These are phyloP conservation scores for Infundibulicybe gibba DNA, from an alignment of 768 basidiomycete genomes.

Conservation along the genomic window DNA sequence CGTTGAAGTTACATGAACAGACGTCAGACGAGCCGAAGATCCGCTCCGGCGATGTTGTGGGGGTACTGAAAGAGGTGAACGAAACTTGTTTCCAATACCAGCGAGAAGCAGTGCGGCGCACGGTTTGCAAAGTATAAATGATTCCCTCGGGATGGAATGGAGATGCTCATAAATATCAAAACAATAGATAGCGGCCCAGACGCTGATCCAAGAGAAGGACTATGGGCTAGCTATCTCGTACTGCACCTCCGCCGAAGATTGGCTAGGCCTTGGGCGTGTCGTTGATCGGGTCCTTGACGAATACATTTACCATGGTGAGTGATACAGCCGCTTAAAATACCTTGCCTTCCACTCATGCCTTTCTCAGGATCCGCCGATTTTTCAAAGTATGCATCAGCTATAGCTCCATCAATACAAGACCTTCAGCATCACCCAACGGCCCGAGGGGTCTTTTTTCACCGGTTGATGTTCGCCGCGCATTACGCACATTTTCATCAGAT, in stretches of 20 bases:
- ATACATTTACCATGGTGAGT: constrained; percentile 65
- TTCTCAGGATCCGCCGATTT: constrained; percentile 56
- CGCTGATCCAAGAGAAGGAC: constrained; percentile 60
- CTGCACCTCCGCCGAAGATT: constrained; percentile 80
- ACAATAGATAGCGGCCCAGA: constrained; percentile 71
- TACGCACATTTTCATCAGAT: constrained; percentile 84
- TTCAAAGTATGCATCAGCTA: constrained; percentile 58
- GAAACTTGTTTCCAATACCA: constrained; percentile 69
- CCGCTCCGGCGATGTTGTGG: constrained; percentile 53
- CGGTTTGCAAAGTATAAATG: constrained; percentile 69
- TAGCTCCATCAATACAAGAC: constrained; percentile 68
- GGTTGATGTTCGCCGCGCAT: constrained; percentile 71
- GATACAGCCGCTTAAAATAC: too few species aligned
- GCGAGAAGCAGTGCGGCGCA: constrained; percentile 69
- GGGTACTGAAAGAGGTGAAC: constrained; percentile 63
- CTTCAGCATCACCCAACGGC: constrained; percentile 44
- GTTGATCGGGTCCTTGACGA: constrained; percentile 79
- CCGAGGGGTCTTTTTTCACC: constrained; percentile 64
- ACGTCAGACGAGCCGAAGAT: constrained; percentile 29
- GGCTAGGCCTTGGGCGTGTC: constrained; percentile 73
- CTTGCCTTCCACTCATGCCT: not conserved
- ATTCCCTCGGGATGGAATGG: constrained; percentile 2
- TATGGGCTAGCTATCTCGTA: constrained; percentile 86
- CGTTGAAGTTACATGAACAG: constrained; percentile 50
- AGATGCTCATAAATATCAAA: not conserved